Percentiles rank a stretch among this genome's conserved stretches.
Conservation (phyloP, 306 rosid genomes). For the Begonia masoniana region DNA sequence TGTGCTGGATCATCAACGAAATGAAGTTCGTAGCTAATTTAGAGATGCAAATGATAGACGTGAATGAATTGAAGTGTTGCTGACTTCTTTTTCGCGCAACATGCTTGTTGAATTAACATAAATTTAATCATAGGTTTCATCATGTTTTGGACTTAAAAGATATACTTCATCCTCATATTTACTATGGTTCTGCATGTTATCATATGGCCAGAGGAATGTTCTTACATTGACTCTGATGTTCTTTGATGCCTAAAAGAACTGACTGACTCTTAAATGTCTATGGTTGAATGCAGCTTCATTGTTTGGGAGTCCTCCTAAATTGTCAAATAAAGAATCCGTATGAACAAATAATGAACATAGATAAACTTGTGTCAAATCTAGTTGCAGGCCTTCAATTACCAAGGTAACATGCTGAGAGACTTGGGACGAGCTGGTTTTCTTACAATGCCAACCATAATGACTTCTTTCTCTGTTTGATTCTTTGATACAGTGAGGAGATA, state of each 20-base stretch:
- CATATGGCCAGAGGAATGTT: not conserved
- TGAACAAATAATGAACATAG: slow-evolving; percentile 34
- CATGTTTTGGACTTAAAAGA: too few species aligned
- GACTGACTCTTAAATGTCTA: too few species aligned
- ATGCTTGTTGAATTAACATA: too few species aligned
- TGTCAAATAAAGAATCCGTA: slow-evolving; percentile 36
- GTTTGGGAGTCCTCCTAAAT: slow-evolving; percentile 64
- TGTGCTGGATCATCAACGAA: too few species aligned
- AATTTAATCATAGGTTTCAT: too few species aligned
- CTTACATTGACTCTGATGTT: not conserved
- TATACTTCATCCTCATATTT: too few species aligned
- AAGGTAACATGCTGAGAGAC: slow-evolving; percentile 32
- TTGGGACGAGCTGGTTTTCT: slow-evolving; percentile 2
- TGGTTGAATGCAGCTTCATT: slow-evolving; percentile 52
- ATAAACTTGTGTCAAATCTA: slow-evolving; percentile 49
- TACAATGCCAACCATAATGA: not conserved
- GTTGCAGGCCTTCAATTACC: slow-evolving; percentile 80
- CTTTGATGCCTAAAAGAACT: not conserved
- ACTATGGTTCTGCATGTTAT: not conserved
- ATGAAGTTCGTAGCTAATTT: too few species aligned
- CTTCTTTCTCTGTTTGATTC: slow-evolving; percentile 7
- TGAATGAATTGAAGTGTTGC: too few species aligned
- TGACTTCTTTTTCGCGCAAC: too few species aligned
- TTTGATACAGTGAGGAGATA: slow-evolving; percentile 62
- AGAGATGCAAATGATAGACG: too few species aligned